phyloP scores from a whole-genome alignment of 768 basidiomycete genomes.

The Russula ochroleuca region DNA sequence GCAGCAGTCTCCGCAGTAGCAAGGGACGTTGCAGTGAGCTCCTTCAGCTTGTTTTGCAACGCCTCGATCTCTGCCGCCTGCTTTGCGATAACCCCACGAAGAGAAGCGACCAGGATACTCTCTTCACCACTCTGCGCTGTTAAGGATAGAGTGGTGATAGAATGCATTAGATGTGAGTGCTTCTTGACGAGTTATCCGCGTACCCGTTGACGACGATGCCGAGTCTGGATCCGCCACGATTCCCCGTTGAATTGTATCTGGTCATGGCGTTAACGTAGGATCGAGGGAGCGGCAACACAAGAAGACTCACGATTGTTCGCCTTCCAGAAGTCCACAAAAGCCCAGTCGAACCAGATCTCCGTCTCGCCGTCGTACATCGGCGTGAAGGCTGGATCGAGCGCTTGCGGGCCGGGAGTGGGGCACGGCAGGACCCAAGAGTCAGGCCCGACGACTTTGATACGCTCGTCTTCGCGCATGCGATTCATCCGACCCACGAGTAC shows the following conservation, averaged over 20 bases:
- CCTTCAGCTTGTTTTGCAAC: constrained; percentile 58
- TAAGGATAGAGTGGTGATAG: background rate
- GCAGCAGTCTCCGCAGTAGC: background rate
- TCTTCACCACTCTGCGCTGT: constrained; percentile 64
- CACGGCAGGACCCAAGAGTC: constrained; percentile 69
- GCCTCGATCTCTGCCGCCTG: constrained; percentile 78
- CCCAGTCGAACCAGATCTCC: constrained; percentile 98
- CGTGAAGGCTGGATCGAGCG: constrained; percentile 36
- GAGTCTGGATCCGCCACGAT: constrained; percentile 66
- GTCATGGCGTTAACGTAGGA: constrained; percentile 3
- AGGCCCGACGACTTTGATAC: constrained; percentile 87
- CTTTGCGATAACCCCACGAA: constrained; percentile 76
- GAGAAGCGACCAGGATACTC: constrained; percentile 72
- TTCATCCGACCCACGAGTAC: constrained; percentile 82
- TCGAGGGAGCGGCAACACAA: background rate
- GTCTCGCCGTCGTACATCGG: constrained; percentile 53
- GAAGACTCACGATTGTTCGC: constrained; percentile 76
- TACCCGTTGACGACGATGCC: constrained; percentile 56
- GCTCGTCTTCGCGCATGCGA: constrained; percentile 84
- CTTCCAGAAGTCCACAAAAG: constrained; percentile 98
- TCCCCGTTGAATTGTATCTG: constrained; percentile 75
- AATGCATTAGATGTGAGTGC: background rate
- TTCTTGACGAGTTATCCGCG: constrained; percentile 26
- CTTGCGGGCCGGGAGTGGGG: constrained; percentile 36
- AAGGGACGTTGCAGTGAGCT: constrained; percentile 30